Percentiles rank a stretch among this genome's conserved stretches.
Conservation (phyloP, 116 monocot genomes). For the Thalassia testudinum region DNA sequence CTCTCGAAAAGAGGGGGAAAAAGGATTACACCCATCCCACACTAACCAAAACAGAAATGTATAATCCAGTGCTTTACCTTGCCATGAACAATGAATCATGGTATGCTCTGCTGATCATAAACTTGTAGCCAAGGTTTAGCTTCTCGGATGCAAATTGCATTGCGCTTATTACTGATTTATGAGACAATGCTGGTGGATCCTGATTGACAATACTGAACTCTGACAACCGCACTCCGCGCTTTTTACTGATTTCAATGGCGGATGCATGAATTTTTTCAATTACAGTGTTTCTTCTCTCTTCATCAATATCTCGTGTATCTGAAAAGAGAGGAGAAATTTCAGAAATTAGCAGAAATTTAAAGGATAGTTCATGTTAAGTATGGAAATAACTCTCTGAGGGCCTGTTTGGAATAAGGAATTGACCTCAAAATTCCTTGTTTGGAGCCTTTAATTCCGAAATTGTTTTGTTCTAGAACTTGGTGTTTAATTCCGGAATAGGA, state of each 20-base stretch:
- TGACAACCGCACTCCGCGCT: constrained; percentile 54
- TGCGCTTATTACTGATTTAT: constrained; percentile 41
- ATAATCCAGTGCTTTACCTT: constrained; percentile 43
- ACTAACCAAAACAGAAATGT: too few species aligned
- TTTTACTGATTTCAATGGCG: constrained; percentile 50
- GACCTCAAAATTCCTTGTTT: too few species aligned
- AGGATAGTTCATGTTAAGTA: too few species aligned
- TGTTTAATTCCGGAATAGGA: too few species aligned
- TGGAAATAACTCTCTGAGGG: too few species aligned
- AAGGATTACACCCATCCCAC: too few species aligned
- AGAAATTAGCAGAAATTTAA: background rate
- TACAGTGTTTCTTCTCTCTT: constrained; percentile 65
- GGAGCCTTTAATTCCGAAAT: too few species aligned
- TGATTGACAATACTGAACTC: constrained; percentile 86
- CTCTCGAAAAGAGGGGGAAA: too few species aligned
- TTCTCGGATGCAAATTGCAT: constrained; percentile 44
- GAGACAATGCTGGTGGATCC: constrained; percentile 78
- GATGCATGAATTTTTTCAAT: constrained; percentile 64
- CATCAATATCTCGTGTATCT: constrained; percentile 97
- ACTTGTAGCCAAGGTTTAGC: constrained; percentile 56
- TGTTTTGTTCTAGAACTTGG: too few species aligned
- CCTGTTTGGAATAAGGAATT: too few species aligned
- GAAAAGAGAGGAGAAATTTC: constrained; percentile 6
- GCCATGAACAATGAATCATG: constrained; percentile 99
- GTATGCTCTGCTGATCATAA: constrained; percentile 97